phyloP scores from a whole-genome alignment of 2,329 filamentous ascomycete species.

The Beauveria brongniartii region DNA sequence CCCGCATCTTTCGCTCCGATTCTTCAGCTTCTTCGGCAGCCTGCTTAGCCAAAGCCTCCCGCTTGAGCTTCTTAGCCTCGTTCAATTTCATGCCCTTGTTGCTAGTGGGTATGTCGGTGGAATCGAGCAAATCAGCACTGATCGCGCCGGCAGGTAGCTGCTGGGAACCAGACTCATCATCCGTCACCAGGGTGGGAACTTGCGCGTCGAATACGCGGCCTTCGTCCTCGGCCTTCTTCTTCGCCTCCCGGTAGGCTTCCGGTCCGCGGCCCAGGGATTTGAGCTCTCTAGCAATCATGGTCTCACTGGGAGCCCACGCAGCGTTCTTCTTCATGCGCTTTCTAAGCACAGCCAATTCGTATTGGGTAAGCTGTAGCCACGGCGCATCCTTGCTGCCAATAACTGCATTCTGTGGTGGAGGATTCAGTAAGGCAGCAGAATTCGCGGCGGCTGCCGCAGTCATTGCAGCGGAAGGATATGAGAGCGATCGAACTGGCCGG shows the following conservation, averaged over 20 bases:
- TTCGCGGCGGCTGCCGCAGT: conserved; percentile 32
- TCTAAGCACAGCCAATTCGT: conserved; percentile 59
- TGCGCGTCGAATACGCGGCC: conserved; percentile 50
- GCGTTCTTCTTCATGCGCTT: conserved; percentile 92
- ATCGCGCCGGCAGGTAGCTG: conserved; percentile 53
- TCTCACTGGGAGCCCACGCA: conserved; percentile 75
- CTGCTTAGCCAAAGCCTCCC: conserved; percentile 53
- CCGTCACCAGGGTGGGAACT: conserved; percentile 30
- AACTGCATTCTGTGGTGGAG: conserved; percentile 51
- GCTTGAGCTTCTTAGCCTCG: conserved; percentile 67
- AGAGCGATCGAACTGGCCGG: conserved; percentile 24
- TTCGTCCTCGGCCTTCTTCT: conserved; percentile 56
- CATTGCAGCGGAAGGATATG: conserved; percentile 27
- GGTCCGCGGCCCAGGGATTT: conserved; percentile 60
- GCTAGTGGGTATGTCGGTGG: conserved; percentile 55
- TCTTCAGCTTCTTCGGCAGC: conserved; percentile 56
- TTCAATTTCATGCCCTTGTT: conserved; percentile 73
- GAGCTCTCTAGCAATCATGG: conserved; percentile 76
- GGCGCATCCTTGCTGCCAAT: conserved; percentile 52
- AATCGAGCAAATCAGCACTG: conserved; percentile 45
- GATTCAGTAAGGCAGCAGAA: conserved; percentile 39
- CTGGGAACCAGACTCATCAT: conserved; percentile 41
- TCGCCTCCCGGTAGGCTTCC: conserved; percentile 53
- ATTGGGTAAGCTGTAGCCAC: conserved; percentile 58
- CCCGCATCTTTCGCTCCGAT: conserved; percentile 44